Evolutionary conservation across 306 rosid genomes (phyloP).

Genomic region (Vigna mungo): DNA sequence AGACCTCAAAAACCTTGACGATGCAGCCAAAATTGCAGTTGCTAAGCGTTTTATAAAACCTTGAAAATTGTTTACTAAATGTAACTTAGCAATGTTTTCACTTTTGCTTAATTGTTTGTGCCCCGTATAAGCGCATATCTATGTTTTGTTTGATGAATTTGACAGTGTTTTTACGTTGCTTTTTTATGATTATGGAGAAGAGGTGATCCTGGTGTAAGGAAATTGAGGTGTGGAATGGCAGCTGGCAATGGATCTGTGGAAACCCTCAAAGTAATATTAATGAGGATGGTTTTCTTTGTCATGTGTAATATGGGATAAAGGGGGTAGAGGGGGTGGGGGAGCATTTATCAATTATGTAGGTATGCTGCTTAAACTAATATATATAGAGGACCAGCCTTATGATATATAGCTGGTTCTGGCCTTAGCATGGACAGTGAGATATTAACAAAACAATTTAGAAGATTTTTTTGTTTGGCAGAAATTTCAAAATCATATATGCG

Average conservation of each 20-base stretch:
- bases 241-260: conserved; percentile 2
- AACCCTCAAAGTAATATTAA: conserved; percentile 7
- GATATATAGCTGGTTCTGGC: neutral
- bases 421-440: neutral
- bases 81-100: conserved; percentile 3
- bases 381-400: conserved; percentile 12
- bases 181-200: conserved; percentile 6
- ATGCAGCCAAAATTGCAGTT: neutral
- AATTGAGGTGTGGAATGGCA: conserved; percentile 24
- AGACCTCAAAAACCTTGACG: neutral
- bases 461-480: conserved; percentile 22
- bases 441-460: neutral
- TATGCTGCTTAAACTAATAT: neutral
- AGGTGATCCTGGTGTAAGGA: conserved; percentile 15
- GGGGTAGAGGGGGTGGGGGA: neutral
- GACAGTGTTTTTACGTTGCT: neutral
- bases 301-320: conserved; percentile 12
- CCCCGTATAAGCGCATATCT: neutral
- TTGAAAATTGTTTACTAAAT: neutral
- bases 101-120: conserved; percentile 12
- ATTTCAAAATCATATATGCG: neutral
- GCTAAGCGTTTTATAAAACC: neutral
- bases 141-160: conserved; percentile 34
- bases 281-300: conserved; percentile 15
- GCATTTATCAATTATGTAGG: neutral